Evolutionary conservation across 2,329 filamentous ascomycete genomes (phyloP).

Genomic region (Tolypocladium pustulatum): DNA sequence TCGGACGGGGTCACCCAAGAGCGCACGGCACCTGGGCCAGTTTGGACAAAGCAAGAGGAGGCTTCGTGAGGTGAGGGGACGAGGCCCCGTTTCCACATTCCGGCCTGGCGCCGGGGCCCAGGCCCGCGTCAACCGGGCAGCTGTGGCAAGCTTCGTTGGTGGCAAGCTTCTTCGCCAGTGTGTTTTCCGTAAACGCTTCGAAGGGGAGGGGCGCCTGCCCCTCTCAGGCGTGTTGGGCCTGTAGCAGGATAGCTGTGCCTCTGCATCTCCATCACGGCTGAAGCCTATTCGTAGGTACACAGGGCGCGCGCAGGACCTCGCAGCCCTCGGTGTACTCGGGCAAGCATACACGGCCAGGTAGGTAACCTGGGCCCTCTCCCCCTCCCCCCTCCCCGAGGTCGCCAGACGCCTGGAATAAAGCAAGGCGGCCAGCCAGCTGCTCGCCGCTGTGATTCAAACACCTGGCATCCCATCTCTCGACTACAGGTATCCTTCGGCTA

Average conservation of each 20-base stretch:
- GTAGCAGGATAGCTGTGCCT: not conserved
- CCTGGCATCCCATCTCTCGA: not conserved
- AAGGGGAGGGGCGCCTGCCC: not conserved
- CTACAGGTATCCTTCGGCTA: not conserved
- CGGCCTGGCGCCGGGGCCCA: not conserved
- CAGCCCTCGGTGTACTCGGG: not conserved
- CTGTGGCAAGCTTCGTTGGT: not conserved
- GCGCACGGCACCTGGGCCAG: no score
- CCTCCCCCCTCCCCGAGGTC: not conserved
- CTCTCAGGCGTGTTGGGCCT: not conserved
- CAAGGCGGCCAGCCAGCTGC: not conserved
- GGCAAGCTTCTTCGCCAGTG: not conserved
- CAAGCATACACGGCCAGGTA: not conserved
- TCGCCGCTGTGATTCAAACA: not conserved
- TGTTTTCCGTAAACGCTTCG: not conserved
- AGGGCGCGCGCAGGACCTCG: not conserved
- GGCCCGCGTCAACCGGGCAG: not conserved
- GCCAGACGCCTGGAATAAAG: not conserved
- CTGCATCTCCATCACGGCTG: not conserved
- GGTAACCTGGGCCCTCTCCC: not conserved
- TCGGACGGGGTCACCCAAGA: not conserved
- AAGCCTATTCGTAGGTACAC: not conserved
- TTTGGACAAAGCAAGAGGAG: no score
- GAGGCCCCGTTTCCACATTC: not conserved
- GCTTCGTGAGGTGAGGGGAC: not conserved